Evolutionary conservation across 2,329 filamentous ascomycete genomes (phyloP), one percentile per base, ranked within the genome.

Genomic region (Bimuria novae-zelandiae): DNA sequence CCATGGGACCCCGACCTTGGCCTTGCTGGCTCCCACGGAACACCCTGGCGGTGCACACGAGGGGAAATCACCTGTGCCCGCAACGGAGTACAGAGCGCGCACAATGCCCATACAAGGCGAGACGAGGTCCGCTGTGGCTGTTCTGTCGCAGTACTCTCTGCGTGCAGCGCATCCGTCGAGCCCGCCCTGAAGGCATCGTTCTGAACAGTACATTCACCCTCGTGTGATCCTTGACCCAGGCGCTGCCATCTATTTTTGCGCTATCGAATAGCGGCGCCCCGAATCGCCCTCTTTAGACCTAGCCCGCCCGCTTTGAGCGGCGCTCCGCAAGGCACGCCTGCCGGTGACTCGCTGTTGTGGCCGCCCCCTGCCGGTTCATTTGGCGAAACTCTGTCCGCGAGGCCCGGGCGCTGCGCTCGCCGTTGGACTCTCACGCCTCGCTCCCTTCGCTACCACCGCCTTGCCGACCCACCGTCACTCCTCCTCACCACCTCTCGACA

Each of bases 401-500:
- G 51, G 59, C 57, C 62, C 60, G 62, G 54, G 57, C 46, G 33
- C n/a, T 51, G 53, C 53, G 54, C 54, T 52, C 55, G 47, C 52
- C 54, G 56, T 55, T 54, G 44, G 41, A 44, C 30, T 48, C 42
- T 44, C 49, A 49, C 52, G 47, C 49, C 55, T 52, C 57, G 57
- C 54, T 56, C 55, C 53, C 56, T 61, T 51, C 53, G 60, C 58
- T 55, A 53, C 55, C 42, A 45, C 52, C 56, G 37, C 55, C 55
- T 51, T 61, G 52, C 59, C 55, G 51, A 59, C 51, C 30, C 55
- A 55, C 52, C 64, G 50, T 56, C 54, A 56, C 63, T 51, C 57
- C 58, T 60, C 62, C 60, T 63, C 51, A 49, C 63, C 51, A 49
- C 56, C 52, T 40, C 55, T 59, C 60, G 71, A 72, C 72, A 72